Evolutionary conservation across 805 yeast genomes (phyloP).

Genomic region (Wickerhamiella allomyrinae): DNA sequence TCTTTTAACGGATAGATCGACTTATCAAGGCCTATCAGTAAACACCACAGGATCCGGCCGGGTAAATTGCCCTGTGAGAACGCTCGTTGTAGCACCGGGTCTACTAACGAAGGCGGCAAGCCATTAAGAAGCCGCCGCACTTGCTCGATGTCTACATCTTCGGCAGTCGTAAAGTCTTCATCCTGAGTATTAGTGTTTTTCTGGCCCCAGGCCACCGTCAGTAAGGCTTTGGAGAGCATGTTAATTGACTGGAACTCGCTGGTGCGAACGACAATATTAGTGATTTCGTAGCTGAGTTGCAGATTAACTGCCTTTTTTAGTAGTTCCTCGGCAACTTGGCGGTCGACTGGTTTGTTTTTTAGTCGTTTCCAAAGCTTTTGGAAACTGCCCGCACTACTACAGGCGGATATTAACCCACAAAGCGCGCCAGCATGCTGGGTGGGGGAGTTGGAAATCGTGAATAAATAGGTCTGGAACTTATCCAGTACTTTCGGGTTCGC

Average conservation of each 20-base stretch:
- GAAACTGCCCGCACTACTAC: background rate
- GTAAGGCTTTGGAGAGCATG: conserved; percentile 16
- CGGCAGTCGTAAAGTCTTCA: conserved; percentile 3
- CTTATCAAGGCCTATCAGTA: conserved; percentile 13
- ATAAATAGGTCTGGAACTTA: background rate
- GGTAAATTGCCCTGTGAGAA: conserved; percentile 1
- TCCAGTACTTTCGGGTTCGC: background rate
- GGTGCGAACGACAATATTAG: conserved; percentile 11
- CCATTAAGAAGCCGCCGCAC: conserved; percentile 5
- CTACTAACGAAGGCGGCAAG: conserved; percentile 3
- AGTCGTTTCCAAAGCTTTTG: background rate
- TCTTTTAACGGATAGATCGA: background rate
- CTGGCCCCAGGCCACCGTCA: conserved; percentile 18
- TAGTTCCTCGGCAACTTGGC: background rate
- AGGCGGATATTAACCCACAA: background rate
- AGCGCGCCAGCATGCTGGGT: background rate
- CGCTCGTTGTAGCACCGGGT: conserved; percentile 4
- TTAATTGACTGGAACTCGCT: conserved; percentile 3
- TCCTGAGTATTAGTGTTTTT: background rate
- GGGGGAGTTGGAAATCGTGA: background rate
- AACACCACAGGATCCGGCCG: conserved; percentile 20
- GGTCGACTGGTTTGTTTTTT: background rate
- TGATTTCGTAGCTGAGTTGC: conserved; percentile 11
- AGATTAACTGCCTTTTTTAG: conserved; percentile 8
- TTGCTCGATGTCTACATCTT: conserved; percentile 9